Evolutionary conservation across 2,329 filamentous ascomycete species (phyloP), one percentile per base, ranked within the genome.

Genomic region (Sporothrix dimorphospora): DNA sequence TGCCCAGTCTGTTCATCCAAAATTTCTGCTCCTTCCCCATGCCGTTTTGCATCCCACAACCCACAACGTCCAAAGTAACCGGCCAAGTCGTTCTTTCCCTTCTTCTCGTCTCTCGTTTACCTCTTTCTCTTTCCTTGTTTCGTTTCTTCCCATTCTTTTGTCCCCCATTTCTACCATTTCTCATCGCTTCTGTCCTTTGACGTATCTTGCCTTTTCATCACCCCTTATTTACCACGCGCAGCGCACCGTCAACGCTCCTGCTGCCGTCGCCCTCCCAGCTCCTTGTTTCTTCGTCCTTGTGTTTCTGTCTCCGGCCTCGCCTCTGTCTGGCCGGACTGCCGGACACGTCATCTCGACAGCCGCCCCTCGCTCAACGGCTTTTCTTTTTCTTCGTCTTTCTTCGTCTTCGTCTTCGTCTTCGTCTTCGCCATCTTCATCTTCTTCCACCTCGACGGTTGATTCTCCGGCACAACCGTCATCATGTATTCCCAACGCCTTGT

Each of bases 401-500:
- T 53, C 27, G n/a, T n/a, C n/a, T n/a, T n/a, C n/a, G n/a, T n/a
- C n/a, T n/a, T n/a, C n/a, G n/a, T n/a, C n/a, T 63, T 27, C 12
- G 4, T 59, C 63, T 19, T 21, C 51, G 3, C 24, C n/a, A 16
- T 24, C 45, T 21, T 30, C 14, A 8, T n/a, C 16, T 8, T 45
- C 12, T 1, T 14, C 4, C 11, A 45, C 38, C 40, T 21, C 12
- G 12, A 24, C 19, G 7, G 11, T 45, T 27, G 21, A 11, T 16
- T 16, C 47, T 6, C 27, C 42, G 34, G 7, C 24, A 11, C 27
- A 16, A 21, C 55, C 19, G 38, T 21, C 55, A 45, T 9, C 71
- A 89, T 89, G 87, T 84, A 84, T 77, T 79, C 83, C 38, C 80
- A 79, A 70, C 82, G 82, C 72, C 75, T 85, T 67, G 73, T 87